phyloP scores from a whole-genome alignment of 306 rosid genomes.

The Aeschynomene evenia region DNA sequence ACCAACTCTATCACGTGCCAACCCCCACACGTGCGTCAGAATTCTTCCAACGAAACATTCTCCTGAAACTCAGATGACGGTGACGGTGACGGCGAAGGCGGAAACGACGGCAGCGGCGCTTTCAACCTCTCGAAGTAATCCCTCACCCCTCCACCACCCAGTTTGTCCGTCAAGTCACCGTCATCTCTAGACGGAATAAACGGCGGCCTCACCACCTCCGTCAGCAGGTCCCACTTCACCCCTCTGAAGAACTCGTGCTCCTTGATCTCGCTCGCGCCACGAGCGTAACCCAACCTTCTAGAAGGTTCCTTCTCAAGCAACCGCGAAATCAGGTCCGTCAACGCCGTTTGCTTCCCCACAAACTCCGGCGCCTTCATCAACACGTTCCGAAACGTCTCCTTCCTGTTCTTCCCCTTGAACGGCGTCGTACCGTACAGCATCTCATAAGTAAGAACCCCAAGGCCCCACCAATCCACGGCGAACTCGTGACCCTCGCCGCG shows the following conservation, averaged over 20 bases:
- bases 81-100: constrained; percentile 56
- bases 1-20: constrained; percentile 31
- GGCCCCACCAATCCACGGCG: constrained; percentile 97
- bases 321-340: constrained; percentile 66
- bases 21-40: constrained; percentile 38
- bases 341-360: constrained; percentile 54
- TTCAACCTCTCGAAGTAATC: constrained; percentile 53
- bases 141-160: constrained; percentile 23
- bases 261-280: constrained; percentile 80
- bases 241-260: constrained; percentile 80
- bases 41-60: constrained; percentile 40
- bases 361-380: constrained; percentile 57
- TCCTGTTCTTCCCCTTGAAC: constrained; percentile 77
- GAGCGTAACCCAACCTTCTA: constrained; percentile 58
- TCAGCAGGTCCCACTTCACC: constrained; percentile 70
- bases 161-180: neutral
- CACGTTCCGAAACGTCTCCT: constrained; percentile 82
- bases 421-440: constrained; percentile 86
- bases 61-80: constrained; percentile 31
- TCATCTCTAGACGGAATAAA: constrained; percentile 64
- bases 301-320: constrained; percentile 76
- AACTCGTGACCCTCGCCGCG: constrained; percentile 93
- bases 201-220: constrained; percentile 69
- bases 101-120: constrained; percentile 56
- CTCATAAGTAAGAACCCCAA: constrained; percentile 77